These are phyloP conservation scores for Tolypocladium capitatum DNA, from an alignment of 2,329 filamentous ascomycete genomes.

Conservation along the genomic window DNA sequence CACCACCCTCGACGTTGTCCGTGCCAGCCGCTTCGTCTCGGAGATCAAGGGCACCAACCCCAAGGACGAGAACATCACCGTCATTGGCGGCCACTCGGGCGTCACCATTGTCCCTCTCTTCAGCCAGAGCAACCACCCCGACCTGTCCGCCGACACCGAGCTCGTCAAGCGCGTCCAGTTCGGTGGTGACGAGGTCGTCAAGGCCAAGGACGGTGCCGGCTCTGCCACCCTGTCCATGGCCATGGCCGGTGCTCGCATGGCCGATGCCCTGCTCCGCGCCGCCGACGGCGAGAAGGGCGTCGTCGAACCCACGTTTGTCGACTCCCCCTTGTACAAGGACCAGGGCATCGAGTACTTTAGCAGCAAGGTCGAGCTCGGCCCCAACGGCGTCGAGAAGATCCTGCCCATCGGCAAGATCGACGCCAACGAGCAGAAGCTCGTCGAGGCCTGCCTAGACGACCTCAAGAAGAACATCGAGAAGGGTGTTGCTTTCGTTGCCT, in stretches of 20 bases:
- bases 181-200: conserved; percentile 96
- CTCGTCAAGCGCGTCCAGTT: conserved; percentile 96
- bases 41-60: conserved; percentile 87
- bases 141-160: conserved; percentile 63
- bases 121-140: conserved; percentile 79
- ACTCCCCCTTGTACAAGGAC: conserved; percentile 97
- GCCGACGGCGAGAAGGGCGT: conserved; percentile 89
- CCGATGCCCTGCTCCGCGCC: conserved; percentile 88
- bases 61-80: conserved; percentile 83
- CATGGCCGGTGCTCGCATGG: conserved; percentile 74
- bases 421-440: conserved; percentile 74
- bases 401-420: conserved; percentile 74
- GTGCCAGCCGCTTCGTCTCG: conserved; percentile 93
- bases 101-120: conserved; percentile 97
- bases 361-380: conserved; percentile 88
- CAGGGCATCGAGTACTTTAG: conserved; percentile 96
- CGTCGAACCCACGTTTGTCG: conserved; percentile 90
- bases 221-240: conserved; percentile 98
- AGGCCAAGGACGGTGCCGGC: conserved; percentile 96
- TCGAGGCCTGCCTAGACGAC: conserved; percentile 73
- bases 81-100: conserved; percentile 93
- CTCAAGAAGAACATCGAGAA: conserved; percentile 94
- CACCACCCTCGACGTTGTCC: conserved; percentile 97
- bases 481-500: conserved; percentile 52
- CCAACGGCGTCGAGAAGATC: conserved; percentile 92